Percentiles rank a stretch among this genome's conserved stretches.
Evolutionary conservation across 2,329 filamentous ascomycete species (phyloP).

Genomic region (Cryphonectria parasitica): DNA sequence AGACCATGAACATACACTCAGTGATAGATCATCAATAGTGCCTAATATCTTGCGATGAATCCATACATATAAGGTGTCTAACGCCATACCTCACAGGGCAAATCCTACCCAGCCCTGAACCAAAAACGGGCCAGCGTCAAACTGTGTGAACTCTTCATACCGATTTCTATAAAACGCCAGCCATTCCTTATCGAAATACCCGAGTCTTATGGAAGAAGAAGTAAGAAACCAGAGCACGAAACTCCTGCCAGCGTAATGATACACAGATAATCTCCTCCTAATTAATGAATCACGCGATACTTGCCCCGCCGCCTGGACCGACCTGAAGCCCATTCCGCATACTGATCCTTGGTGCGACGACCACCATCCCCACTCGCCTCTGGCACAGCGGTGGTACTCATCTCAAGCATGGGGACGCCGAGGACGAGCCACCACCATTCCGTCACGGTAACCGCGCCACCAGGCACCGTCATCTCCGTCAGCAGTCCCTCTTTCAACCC

Average conservation of each 20-base stretch:
- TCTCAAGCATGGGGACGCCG: constrained; percentile 37
- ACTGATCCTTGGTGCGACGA: constrained; percentile 21
- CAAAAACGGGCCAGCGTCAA: not conserved
- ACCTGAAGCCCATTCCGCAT: constrained; percentile 18
- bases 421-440: constrained; percentile 73
- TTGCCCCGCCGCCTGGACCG: constrained; percentile 24
- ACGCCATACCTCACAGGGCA: not conserved
- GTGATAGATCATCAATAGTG: not conserved
- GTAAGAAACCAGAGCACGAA: not conserved
- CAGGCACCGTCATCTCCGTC: constrained; percentile 43
- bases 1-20: not conserved
- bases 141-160: not conserved
- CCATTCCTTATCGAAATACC: not conserved
- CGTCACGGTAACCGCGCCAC: constrained; percentile 39
- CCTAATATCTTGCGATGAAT: not conserved
- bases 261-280: not conserved
- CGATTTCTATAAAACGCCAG: not conserved
- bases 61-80: not conserved
- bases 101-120: not conserved
- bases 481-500: constrained; percentile 57
- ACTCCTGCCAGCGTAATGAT: not conserved
- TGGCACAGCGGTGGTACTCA: not conserved
- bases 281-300: constrained; percentile 17
- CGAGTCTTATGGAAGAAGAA: not conserved
- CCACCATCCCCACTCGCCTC: not conserved